These are phyloP conservation scores for Pogostemon cablin DNA, from an alignment of 257 asterid genomes.

Conservation along the genomic window DNA sequence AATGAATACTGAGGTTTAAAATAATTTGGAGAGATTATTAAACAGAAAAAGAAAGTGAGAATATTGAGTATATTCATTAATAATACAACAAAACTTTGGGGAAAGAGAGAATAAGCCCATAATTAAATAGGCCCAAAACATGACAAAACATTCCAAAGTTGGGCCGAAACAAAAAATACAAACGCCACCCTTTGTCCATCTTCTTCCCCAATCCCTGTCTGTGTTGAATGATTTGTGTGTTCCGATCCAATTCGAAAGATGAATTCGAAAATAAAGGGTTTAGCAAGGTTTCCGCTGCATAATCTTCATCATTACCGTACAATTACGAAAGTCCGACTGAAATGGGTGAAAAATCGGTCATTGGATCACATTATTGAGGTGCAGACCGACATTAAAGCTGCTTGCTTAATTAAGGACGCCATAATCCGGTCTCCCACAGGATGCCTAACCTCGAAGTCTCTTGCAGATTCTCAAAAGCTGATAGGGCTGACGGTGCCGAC, in stretches of 20 bases:
- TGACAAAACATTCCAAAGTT: too few relatives aligned
- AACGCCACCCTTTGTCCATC: too few relatives aligned
- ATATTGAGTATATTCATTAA: too few relatives aligned
- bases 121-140: too few relatives aligned
- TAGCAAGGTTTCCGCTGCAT: slow-evolving; percentile 33
- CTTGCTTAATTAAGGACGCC: slow-evolving; percentile 76
- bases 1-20: too few relatives aligned
- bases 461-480: slow-evolving; percentile 67
- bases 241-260: slow-evolving; percentile 16
- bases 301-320: slow-evolving; percentile 51
- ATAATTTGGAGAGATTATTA: too few relatives aligned
- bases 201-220: too few relatives aligned
- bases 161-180: too few relatives aligned
- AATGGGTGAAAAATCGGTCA: slow-evolving; percentile 90
- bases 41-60: too few relatives aligned
- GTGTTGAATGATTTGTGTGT: too few relatives aligned
- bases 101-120: too few relatives aligned
- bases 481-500: slow-evolving; percentile 86
- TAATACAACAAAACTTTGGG: too few relatives aligned
- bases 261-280: slow-evolving; percentile 34
- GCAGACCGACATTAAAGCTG: slow-evolving; percentile 87
- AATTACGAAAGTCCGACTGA: slow-evolving; percentile 74
- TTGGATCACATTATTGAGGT: slow-evolving; percentile 78
- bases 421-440: slow-evolving; percentile 67
- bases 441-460: slow-evolving; percentile 65